These are phyloP conservation scores for Neopestalotiopsis rosae DNA, from an alignment of 2,329 filamentous ascomycete genomes.

Conservation along the genomic window DNA sequence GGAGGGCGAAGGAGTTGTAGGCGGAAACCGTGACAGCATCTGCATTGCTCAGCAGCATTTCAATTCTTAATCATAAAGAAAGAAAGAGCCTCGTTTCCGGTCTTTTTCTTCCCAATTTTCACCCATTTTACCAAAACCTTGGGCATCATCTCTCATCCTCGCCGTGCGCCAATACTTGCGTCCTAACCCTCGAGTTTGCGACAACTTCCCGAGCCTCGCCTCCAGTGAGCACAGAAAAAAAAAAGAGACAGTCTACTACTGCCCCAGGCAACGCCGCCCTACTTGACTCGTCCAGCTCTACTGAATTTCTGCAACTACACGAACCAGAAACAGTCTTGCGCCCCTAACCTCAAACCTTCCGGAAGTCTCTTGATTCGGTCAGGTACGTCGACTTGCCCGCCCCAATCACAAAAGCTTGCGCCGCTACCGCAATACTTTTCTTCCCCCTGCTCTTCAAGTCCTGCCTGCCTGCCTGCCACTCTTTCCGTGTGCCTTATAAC, in stretches of 20 bases:
- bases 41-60: constrained; percentile 18
- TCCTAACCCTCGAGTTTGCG: neutral
- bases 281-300: constrained; percentile 8
- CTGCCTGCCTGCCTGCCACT: neutral
- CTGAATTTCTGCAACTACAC: constrained; percentile 7
- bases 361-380: constrained; percentile 1
- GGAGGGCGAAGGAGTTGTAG: constrained; percentile 5
- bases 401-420: neutral
- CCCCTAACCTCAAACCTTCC: neutral
- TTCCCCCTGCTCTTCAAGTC: neutral
- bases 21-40: constrained; percentile 9
- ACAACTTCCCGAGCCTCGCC: neutral
- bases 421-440: neutral
- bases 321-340: neutral
- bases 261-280: constrained; percentile 1
- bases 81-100: neutral
- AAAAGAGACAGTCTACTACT: constrained; percentile 5
- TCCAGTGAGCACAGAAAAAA: neutral
- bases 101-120: neutral
- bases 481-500: neutral
- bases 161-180: neutral
- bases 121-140: neutral
- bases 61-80: neutral
- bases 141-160: neutral
- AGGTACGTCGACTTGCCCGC: neutral